Evolutionary conservation across 1,284 basidiomycete genomes (phyloP), one percentile per base, ranked within the genome.

Genomic region (Cutaneotrichosporon mucoides): DNA sequence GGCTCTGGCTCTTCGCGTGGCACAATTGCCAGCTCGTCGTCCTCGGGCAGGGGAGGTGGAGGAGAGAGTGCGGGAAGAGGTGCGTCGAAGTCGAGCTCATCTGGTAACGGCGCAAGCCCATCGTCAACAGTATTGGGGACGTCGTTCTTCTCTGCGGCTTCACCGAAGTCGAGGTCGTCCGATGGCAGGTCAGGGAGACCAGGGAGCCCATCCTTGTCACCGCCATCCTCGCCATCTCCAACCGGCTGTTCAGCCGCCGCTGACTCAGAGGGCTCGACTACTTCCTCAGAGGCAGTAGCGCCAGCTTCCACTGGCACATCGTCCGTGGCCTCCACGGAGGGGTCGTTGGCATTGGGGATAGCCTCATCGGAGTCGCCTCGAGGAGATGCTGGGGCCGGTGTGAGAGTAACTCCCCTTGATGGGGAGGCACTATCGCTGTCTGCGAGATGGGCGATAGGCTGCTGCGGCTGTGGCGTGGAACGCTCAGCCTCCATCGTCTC

Each of bases 11-110:
- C 56, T 9, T 57, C 52, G 1, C 43, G 45, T 0, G 56, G 62
- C 13, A 52, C 37, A 10, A 58, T 36, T 4, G 54, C 59, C 11
- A 64, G 62, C 13, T 60, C 59, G 33, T 61, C 59, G 16, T 61
- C 59, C 15, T 57, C 55, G 9, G 56, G 58, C 11, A 51, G 11
- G 12, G 50, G 43, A 12, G 46, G 12, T 9, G 46, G 7, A 5
- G 46, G 46, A 7, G 46, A 33, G 6, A 36, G 10, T 15, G 45
- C 44, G 16, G 54, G 50, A 10, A 57, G 49, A 0, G 59, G 52
- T 2, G 59, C 59, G 24, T 64, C 62, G 5, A 51, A 56, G 42
- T 64, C 54, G 44, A 64, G 58, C 41, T 55, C 53, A 5, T 35
- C 37, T 2, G 62, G 62, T 6, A 63, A 50, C 6, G 62, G 59